phyloP scores from a whole-genome alignment of 768 basidiomycete genomes.

The Amanita phalloides region DNA sequence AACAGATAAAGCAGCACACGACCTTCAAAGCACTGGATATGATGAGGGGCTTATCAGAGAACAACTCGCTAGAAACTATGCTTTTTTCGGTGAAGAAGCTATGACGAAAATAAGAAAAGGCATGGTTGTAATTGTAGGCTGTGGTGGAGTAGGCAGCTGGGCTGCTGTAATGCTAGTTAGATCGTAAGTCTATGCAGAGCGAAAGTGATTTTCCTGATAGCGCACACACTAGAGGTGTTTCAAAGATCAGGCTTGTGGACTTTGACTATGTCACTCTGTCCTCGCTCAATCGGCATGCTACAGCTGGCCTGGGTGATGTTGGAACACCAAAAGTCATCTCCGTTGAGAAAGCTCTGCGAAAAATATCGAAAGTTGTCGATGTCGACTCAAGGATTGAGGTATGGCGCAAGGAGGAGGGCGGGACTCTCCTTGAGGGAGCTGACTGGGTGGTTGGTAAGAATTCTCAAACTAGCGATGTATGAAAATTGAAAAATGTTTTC shows the following conservation, averaged over 20 bases:
- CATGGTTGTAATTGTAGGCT: constrained; percentile 83
- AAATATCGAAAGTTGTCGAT: constrained; percentile 78
- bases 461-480: constrained; percentile 3
- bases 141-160: constrained; percentile 97
- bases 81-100: constrained; percentile 85
- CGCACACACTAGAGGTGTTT: constrained; percentile 44
- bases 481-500: not conserved
- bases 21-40: constrained; percentile 23
- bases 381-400: constrained; percentile 79
- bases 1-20: not conserved
- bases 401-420: constrained; percentile 80
- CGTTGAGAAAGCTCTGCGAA: constrained; percentile 55
- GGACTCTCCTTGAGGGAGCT: constrained; percentile 60
- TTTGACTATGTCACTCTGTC: constrained; percentile 96
- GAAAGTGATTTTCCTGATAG: not conserved
- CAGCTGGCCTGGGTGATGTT: constrained; percentile 81
- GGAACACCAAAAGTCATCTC: constrained; percentile 86
- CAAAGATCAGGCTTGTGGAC: constrained; percentile 74
- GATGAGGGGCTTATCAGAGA: constrained; percentile 80
- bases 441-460: constrained; percentile 88
- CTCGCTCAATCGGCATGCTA: constrained; percentile 91
- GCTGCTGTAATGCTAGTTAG: constrained; percentile 87
- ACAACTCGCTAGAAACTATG: constrained; percentile 88
- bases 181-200: constrained; percentile 48
- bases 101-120: constrained; percentile 70